Percentiles rank a stretch among this genome's conserved stretches.
Conservation (phyloP, 202 grass and related monocot species). For the Carex sylvatica region DNA sequence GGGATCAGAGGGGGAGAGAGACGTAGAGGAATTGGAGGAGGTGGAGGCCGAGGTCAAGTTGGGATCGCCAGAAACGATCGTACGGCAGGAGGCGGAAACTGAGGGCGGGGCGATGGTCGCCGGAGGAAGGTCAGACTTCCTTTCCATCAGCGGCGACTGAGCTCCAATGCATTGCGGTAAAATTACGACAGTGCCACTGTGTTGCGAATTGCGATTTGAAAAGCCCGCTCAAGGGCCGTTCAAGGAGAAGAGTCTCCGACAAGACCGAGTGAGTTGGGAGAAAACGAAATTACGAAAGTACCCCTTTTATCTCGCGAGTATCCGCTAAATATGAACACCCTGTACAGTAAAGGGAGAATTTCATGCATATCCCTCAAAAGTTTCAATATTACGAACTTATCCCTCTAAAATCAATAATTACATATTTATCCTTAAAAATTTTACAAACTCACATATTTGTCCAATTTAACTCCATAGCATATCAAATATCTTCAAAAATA, state of each 20-base stretch:
- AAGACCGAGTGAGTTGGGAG: background rate
- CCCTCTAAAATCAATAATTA: no score
- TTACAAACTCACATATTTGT: no score
- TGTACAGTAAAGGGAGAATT: background rate
- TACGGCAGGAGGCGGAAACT: constrained; percentile 6
- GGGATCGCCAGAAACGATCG: constrained; percentile 29
- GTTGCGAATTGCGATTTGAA: background rate
- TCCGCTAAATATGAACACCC: background rate
- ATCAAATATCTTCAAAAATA: no score
- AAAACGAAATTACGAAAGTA: background rate
- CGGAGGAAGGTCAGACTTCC: constrained; percentile 66
- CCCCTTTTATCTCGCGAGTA: background rate
- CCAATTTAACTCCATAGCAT: no score
- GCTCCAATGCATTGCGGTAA: constrained; percentile 36
- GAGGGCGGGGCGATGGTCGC: constrained; percentile 28
- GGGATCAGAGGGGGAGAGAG: constrained; percentile 47
- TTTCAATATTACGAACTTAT: no score
- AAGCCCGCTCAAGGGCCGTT: constrained; percentile 14
- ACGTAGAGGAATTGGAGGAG: constrained; percentile 58
- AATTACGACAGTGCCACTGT: background rate
- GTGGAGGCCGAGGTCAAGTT: constrained; percentile 40
- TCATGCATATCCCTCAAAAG: no score
- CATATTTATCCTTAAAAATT: no score
- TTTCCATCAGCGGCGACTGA: constrained; percentile 50
- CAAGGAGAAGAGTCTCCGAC: background rate